Percentiles rank a stretch among this genome's conserved stretches.
Conservation (phyloP, 139 green algal genomes). For the Picochlorum costavermella region DNA sequence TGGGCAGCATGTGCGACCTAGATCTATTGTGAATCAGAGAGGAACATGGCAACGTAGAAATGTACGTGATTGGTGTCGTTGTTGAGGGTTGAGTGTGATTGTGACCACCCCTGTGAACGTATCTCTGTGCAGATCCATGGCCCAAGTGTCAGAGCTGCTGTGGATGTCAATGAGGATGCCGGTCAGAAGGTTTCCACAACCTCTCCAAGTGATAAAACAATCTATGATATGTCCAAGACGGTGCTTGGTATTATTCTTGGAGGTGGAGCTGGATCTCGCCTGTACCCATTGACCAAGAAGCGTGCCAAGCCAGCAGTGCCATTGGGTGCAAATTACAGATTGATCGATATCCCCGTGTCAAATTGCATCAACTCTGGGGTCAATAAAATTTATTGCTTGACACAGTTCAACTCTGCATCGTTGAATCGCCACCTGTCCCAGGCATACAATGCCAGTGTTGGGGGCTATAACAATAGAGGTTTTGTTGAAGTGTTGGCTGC, state of each 20-base stretch:
- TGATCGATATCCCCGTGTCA: slow-evolving; percentile 99
- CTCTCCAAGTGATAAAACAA: too few species aligned
- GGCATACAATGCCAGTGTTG: slow-evolving; percentile 93
- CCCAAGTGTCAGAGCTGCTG: too few species aligned
- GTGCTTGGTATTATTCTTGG: slow-evolving; percentile 95
- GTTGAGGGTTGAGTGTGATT: too few species aligned
- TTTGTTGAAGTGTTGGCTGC: slow-evolving; percentile 99
- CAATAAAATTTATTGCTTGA: slow-evolving; percentile 99
- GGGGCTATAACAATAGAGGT: slow-evolving; percentile 67
- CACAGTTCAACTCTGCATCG: slow-evolving; percentile 99
- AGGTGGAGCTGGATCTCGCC: slow-evolving; percentile 84
- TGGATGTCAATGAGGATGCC: too few species aligned
- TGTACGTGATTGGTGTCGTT: too few species aligned
- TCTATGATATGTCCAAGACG: slow-evolving; percentile 45
- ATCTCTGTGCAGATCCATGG: too few species aligned
- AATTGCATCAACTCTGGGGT: slow-evolving; percentile 99
- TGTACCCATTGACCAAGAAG: slow-evolving; percentile 98
- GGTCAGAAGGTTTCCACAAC: too few species aligned
- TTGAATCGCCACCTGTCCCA: slow-evolving; percentile 96
- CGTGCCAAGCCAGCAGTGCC: slow-evolving; percentile 97
- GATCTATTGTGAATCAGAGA: too few species aligned
- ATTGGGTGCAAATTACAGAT: slow-evolving; percentile 97
- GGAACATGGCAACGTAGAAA: too few species aligned
- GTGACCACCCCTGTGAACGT: too few species aligned
- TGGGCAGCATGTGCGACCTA: too few species aligned